Base-by-base conservation (phyloP, 2,329 filamentous ascomycete species). In the Fusarium sp. region DNA sequence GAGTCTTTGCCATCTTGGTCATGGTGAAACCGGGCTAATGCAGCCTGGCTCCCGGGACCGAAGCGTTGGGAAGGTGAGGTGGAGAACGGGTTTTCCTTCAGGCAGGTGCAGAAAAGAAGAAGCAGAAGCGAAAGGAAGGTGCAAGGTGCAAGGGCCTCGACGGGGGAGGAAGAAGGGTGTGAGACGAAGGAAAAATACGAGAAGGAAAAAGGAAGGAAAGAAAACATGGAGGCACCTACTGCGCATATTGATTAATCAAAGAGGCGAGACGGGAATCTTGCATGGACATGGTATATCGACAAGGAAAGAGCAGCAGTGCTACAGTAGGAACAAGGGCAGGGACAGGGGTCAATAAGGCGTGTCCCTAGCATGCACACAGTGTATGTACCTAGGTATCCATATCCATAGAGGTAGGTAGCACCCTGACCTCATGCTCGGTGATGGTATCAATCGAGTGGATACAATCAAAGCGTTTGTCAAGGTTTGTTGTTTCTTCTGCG, bases 41-140 rank as follows among this genome's bases (percentile, higher is more conserved):
- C 76, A 75, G 68, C 64, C 64, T 51, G 72, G 50, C 62, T 73
- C 70, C 76, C 76, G 72, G 76, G 76, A 75, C 77, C 77, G 59
- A 72, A 78, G 76, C 70, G 58, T 69, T 76, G 76, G 77, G 72
- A 75, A 63, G 39, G 67, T 69, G 69, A 63, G 67, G 67, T 66
- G 75, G 70, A 53, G 66, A 39, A 39, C 26, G 41, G 47, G 44
- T 15, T 38, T 26, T 61, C 45, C 35, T 48, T 65, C n/a, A 38
- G 67, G 60, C 54, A 63, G 42, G 50, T 39, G 55, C 41, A 66
- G 62, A 6, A 59, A 56, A 30, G 61, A 30, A 17, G 26, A 18
- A 69, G 24, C 18, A 18, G 42, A 51, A 62, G 51, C 51, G 51
- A 54, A 64, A 64, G 26, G 22, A 72, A 50, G 38, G 17, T 24